Percentiles rank a stretch among this genome's conserved stretches.
These are phyloP conservation scores for Backusella macrospora DNA, from an alignment of 192 early-diverging fungal species.

Conservation along the genomic window DNA sequence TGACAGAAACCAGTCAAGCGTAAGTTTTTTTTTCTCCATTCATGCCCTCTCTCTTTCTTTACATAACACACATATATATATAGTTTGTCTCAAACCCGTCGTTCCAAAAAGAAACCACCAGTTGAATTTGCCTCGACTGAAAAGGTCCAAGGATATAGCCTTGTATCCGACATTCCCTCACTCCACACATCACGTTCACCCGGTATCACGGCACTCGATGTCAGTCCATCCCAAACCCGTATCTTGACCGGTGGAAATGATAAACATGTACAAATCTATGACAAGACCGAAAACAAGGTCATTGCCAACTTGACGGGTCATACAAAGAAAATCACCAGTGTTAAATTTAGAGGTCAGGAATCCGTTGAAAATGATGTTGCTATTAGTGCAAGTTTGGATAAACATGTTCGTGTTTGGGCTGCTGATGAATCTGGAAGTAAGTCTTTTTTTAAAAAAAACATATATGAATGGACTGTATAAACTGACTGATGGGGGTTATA, in stretches of 20 bases:
- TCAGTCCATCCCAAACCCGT: slow-evolving; percentile 59
- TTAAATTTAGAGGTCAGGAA: slow-evolving; percentile 63
- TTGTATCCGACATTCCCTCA: slow-evolving; percentile 55
- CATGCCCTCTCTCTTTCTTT: no score
- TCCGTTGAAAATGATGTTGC: slow-evolving; percentile 52
- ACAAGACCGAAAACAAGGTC: slow-evolving; percentile 63
- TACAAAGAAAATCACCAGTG: slow-evolving; percentile 76
- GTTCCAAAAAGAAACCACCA: slow-evolving; percentile 82
- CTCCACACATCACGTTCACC: slow-evolving; percentile 76
- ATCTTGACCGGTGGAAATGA: slow-evolving; percentile 81
- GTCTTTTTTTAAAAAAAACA: slow-evolving; percentile 18
- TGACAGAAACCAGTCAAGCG: slow-evolving; percentile 54
- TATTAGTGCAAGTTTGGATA: slow-evolving; percentile 79
- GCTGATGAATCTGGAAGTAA: slow-evolving; percentile 50
- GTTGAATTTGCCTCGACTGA: slow-evolving; percentile 70
- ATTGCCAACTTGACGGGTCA: slow-evolving; percentile 80
- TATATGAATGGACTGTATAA: slow-evolving; percentile 3
- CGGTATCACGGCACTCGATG: slow-evolving; percentile 63
- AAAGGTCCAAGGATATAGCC: slow-evolving; percentile 60
- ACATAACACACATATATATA: background rate
- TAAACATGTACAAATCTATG: slow-evolving; percentile 76
- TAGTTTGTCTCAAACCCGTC: slow-evolving; percentile 62
- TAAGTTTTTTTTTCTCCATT: slow-evolving; percentile 47
- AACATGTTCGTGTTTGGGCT: slow-evolving; percentile 78
- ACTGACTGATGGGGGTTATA: background rate